Evolutionary conservation across 169 alveolate species (phyloP).

Genomic region (Plasmodium sp.): DNA sequence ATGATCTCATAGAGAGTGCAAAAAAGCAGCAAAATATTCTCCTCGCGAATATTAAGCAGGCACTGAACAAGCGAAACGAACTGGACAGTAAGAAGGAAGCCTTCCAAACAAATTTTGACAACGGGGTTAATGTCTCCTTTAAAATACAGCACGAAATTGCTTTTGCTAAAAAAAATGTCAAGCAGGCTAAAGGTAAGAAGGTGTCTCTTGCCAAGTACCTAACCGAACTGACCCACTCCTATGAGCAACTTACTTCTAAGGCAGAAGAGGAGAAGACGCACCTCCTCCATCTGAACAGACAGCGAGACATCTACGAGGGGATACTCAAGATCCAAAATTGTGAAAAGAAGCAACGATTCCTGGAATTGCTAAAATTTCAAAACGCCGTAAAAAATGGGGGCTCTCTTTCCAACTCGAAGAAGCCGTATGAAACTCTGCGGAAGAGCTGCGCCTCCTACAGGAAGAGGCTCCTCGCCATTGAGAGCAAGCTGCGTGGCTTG

Average conservation of each 20-base stretch:
- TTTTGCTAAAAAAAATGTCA: constrained; percentile 37
- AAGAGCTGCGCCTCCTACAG: constrained; percentile 42
- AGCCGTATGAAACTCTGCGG: background rate
- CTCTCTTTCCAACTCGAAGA: constrained; percentile 8
- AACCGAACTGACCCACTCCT: constrained; percentile 7
- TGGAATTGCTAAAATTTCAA: constrained; percentile 70
- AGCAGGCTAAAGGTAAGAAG: constrained; percentile 8
- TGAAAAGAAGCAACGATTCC: constrained; percentile 72
- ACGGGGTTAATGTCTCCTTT: constrained; percentile 62
- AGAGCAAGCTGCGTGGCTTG: constrained; percentile 3
- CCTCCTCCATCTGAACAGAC: background rate
- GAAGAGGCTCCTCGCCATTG: constrained; percentile 16
- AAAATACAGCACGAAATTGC: constrained; percentile 73
- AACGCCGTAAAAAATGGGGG: constrained; percentile 43
- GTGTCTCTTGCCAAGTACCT: background rate
- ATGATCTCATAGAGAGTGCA: constrained; percentile 39
- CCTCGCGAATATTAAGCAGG: constrained; percentile 52
- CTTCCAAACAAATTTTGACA: constrained; percentile 66
- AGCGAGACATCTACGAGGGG: constrained; percentile 14
- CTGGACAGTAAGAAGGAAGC: constrained; percentile 61
- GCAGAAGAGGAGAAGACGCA: constrained; percentile 3
- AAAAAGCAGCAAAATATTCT: constrained; percentile 64
- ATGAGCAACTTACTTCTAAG: constrained; percentile 16
- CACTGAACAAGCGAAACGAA: constrained; percentile 69
- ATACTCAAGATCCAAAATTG: constrained; percentile 8